Percentiles rank a stretch among this genome's conserved stretches.
Evolutionary conservation across 495 filamentous ascomycete species (phyloP).

Genomic region (Neurospora cerealis): DNA sequence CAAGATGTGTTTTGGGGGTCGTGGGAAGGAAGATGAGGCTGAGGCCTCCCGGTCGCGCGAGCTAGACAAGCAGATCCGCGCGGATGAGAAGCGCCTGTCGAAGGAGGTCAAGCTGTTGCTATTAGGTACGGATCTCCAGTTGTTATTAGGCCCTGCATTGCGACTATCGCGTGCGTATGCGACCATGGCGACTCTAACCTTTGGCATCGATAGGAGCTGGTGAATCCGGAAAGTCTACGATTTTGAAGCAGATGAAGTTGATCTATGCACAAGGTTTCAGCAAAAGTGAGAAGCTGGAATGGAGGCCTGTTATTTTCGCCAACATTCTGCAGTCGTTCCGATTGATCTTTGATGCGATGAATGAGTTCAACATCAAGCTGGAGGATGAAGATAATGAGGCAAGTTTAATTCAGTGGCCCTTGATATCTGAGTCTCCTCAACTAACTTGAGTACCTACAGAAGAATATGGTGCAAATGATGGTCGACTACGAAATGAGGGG

Average conservation of each 20-base stretch:
- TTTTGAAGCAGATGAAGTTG: slow-evolving; percentile 98
- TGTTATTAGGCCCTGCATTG: not conserved
- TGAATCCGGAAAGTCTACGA: slow-evolving; percentile 95
- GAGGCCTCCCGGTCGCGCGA: slow-evolving; percentile 46
- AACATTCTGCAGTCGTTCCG: slow-evolving; percentile 86
- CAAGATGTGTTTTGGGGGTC: slow-evolving; percentile 55
- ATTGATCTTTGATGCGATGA: slow-evolving; percentile 88
- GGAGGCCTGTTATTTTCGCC: slow-evolving; percentile 86
- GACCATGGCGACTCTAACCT: not conserved
- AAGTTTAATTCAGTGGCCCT: slow-evolving; percentile 17
- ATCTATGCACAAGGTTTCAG: slow-evolving; percentile 93
- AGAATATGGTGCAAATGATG: slow-evolving; percentile 43
- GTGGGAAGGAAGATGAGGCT: slow-evolving; percentile 38
- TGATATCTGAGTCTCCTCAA: not conserved
- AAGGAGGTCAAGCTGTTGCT: slow-evolving; percentile 78
- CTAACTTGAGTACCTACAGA: slow-evolving; percentile 21
- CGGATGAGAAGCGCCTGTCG: slow-evolving; percentile 71
- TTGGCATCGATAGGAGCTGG: slow-evolving; percentile 63
- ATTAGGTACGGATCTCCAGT: slow-evolving; percentile 48
- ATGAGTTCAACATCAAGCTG: slow-evolving; percentile 67
- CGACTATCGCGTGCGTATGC: not conserved
- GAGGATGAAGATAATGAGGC: slow-evolving; percentile 71
- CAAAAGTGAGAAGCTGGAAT: slow-evolving; percentile 82
- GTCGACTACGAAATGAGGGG: slow-evolving; percentile 66
- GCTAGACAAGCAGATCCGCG: slow-evolving; percentile 67